Conservation (phyloP, 169 alveolate species). For the Plasmodium chabaudi region DNA sequence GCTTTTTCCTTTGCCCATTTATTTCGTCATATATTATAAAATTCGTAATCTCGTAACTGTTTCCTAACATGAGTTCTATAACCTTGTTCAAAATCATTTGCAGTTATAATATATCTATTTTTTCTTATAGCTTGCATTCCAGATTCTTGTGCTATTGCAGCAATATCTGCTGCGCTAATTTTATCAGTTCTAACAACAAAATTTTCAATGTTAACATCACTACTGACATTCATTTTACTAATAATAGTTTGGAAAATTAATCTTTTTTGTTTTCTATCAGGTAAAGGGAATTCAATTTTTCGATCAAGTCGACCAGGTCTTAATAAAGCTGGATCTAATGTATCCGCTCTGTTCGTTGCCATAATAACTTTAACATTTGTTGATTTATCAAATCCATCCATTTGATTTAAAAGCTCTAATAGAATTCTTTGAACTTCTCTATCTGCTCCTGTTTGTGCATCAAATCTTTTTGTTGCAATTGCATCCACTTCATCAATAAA, state of each 20-base stretch:
- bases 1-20: background rate
- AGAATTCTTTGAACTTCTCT: conserved; percentile 98
- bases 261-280: conserved; percentile 98
- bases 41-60: conserved; percentile 91
- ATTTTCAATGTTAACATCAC: conserved; percentile 98
- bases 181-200: conserved; percentile 98
- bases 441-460: conserved; percentile 98
- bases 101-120: conserved; percentile 90
- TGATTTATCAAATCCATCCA: conserved; percentile 99
- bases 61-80: conserved; percentile 93
- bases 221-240: conserved; percentile 97
- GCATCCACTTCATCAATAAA: conserved; percentile 99
- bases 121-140: conserved; percentile 99
- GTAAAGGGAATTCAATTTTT: conserved; percentile 98
- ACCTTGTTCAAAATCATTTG: conserved; percentile 95
- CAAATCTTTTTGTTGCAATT: conserved; percentile 97
- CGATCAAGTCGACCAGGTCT: conserved; percentile 99
- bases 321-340: conserved; percentile 98
- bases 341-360: conserved; percentile 99
- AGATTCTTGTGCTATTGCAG: conserved; percentile 99
- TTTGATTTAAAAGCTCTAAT: conserved; percentile 96
- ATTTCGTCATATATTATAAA: conserved; percentile 84
- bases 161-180: conserved; percentile 98
- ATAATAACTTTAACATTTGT: conserved; percentile 96
- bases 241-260: conserved; percentile 95